Conservation (phyloP, 2,329 filamentous ascomycete species). For the Pestalotiopsis sp. region DNA sequence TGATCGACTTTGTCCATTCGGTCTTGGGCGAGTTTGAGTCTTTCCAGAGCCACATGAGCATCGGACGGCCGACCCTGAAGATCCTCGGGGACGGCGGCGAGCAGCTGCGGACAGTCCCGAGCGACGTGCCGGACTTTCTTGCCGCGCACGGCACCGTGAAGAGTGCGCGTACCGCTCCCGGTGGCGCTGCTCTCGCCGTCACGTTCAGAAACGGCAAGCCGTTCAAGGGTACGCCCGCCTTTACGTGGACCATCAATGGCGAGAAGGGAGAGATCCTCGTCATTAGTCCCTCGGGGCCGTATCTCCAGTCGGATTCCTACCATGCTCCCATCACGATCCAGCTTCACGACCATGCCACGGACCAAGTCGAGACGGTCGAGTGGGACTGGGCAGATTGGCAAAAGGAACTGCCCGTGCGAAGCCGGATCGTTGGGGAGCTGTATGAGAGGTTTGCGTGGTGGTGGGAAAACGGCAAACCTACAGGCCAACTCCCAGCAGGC, state of each 20-base stretch:
- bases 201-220: conserved; percentile 49
- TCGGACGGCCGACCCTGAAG: conserved; percentile 44
- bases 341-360: conserved; percentile 50
- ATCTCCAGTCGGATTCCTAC: conserved; percentile 33
- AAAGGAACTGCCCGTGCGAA: conserved; percentile 43
- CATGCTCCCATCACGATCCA: conserved; percentile 46
- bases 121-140: conserved; percentile 49
- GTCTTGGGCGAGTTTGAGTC: conserved; percentile 47
- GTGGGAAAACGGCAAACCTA: conserved; percentile 20
- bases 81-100: conserved; percentile 35
- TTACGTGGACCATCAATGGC: conserved; percentile 54
- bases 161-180: conserved; percentile 22
- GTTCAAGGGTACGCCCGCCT: conserved; percentile 47
- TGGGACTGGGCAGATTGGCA: conserved; percentile 51
- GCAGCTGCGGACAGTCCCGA: conserved; percentile 33
- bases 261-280: conserved; percentile 53
- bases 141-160: conserved; percentile 40
- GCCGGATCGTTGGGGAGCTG: conserved; percentile 53
- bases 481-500: conserved; percentile 24
- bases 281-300: conserved; percentile 26
- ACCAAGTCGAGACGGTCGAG: conserved; percentile 43
- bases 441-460: conserved; percentile 57
- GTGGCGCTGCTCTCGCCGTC: conserved; percentile 44
- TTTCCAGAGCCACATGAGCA: conserved; percentile 42
- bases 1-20: conserved; percentile 46